phyloP scores from a whole-genome alignment of 2,329 filamentous ascomycete species.

The Ascochyta fabae region DNA sequence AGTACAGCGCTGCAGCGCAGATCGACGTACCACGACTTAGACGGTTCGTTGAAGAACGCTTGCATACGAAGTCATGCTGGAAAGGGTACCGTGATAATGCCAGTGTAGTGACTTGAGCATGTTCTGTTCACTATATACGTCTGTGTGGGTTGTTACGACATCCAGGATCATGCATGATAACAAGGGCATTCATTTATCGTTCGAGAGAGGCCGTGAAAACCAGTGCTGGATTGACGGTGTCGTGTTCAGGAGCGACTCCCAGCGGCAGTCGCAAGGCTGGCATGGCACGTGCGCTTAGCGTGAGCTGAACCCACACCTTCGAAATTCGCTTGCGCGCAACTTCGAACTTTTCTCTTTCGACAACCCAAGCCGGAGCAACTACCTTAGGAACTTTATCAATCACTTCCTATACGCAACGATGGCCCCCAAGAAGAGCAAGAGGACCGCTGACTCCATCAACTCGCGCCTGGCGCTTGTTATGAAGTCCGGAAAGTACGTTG shows the following conservation, averaged over 20 bases:
- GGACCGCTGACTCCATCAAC: constrained; percentile 82
- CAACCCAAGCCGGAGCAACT: constrained; percentile 21
- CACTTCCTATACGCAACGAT: constrained; percentile 58
- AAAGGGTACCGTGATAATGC: too few relatives aligned
- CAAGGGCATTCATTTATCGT: too few relatives aligned
- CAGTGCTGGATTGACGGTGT: too few relatives aligned
- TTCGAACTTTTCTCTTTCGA: constrained; percentile 13
- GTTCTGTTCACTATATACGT: too few relatives aligned
- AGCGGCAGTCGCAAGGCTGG: not conserved
- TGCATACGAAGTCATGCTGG: too few relatives aligned
- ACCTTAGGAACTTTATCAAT: constrained; percentile 32
- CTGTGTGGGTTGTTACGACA: too few relatives aligned
- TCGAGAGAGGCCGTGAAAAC: too few relatives aligned
- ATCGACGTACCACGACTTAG: too few relatives aligned
- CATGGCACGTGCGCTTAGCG: not conserved
- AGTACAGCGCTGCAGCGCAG: too few relatives aligned
- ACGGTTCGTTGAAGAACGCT: too few relatives aligned
- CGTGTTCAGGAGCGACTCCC: not conserved
- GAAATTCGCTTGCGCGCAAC: constrained; percentile 18
- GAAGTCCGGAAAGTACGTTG: constrained; percentile 66
- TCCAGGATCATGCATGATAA: too few relatives aligned
- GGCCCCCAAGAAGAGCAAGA: constrained; percentile 80
- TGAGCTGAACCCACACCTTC: constrained; percentile 5
- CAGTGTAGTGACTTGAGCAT: too few relatives aligned
- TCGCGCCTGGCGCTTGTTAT: constrained; percentile 70